phyloP scores from a whole-genome alignment of 208 protist species.

The Trypanosoma scelopori region DNA sequence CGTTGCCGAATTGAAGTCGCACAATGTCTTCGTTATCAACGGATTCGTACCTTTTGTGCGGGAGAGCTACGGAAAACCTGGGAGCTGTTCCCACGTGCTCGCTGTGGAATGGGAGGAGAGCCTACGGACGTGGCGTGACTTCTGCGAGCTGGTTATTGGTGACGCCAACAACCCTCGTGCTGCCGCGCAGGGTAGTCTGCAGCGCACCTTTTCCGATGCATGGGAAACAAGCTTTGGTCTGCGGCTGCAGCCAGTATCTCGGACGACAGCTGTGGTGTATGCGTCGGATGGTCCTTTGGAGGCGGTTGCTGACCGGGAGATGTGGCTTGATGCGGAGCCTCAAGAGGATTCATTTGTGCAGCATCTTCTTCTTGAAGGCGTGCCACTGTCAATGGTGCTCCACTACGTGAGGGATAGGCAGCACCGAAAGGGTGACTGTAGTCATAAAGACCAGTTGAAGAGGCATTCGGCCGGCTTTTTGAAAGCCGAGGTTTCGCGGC shows the following conservation, averaged over 20 bases:
- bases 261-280: constrained; percentile 43
- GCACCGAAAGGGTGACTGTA: background rate
- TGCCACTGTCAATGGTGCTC: constrained; percentile 40
- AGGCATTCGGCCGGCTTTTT: background rate
- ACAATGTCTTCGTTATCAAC: constrained; percentile 70
- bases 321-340: constrained; percentile 42
- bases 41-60: constrained; percentile 63
- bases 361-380: constrained; percentile 44
- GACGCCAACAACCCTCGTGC: constrained; percentile 24
- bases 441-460: background rate
- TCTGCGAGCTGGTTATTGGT: constrained; percentile 53
- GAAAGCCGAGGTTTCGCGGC: constrained; percentile 17
- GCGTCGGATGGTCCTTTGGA: constrained; percentile 63
- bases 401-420: constrained; percentile 14
- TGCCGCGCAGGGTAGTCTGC: constrained; percentile 43
- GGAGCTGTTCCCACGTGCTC: constrained; percentile 39
- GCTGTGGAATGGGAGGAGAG: constrained; percentile 49
- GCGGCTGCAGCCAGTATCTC: constrained; percentile 27
- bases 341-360: constrained; percentile 42
- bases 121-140: constrained; percentile 47
- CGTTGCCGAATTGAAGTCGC: constrained; percentile 39
- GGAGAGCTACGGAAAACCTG: constrained; percentile 40
- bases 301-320: constrained; percentile 54
- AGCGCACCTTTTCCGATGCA: constrained; percentile 44
- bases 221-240: constrained; percentile 59